These are phyloP conservation scores for Elsinoe ampelina DNA, from an alignment of 2,329 filamentous ascomycete species.

Conservation along the genomic window DNA sequence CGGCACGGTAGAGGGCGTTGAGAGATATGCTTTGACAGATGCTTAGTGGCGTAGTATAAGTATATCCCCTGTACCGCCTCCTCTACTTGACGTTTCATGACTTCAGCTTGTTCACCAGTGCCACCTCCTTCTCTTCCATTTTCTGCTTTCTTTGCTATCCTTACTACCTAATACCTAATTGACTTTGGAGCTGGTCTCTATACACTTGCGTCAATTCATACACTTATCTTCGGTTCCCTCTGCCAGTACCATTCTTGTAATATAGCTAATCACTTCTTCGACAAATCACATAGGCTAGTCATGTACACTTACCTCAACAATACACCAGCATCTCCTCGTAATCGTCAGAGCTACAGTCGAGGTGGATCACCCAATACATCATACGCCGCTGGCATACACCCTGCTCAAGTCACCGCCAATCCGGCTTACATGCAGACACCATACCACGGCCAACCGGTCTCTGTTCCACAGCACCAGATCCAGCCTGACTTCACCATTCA, in stretches of 20 bases:
- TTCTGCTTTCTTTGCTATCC: slow-evolving; percentile 1
- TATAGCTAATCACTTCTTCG: not conserved
- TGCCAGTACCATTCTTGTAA: not conserved
- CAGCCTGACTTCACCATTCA: slow-evolving; percentile 7
- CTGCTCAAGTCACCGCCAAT: not conserved
- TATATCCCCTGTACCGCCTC: slow-evolving; percentile 10
- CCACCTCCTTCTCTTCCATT: slow-evolving; percentile 9
- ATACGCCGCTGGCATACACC: not conserved
- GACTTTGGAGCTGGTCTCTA: slow-evolving; percentile 11
- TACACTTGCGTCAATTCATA: not conserved
- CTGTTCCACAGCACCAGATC: not conserved
- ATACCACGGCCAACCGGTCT: not conserved
- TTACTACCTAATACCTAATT: slow-evolving; percentile 1
- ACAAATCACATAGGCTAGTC: not conserved
- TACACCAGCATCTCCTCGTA: not conserved
- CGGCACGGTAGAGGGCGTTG: not conserved
- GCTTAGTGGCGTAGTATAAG: not conserved
- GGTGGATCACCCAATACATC: not conserved
- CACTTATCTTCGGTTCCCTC: not conserved
- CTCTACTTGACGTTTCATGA: slow-evolving; percentile 5
- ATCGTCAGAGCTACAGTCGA: not conserved
- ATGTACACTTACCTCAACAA: slow-evolving; percentile 2
- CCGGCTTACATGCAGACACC: not conserved
- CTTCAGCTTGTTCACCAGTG: slow-evolving; percentile 12
- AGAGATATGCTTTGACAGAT: not conserved